Evolutionary conservation across 208 protist species (phyloP).

Genomic region (Trichomonas vaginalis): DNA sequence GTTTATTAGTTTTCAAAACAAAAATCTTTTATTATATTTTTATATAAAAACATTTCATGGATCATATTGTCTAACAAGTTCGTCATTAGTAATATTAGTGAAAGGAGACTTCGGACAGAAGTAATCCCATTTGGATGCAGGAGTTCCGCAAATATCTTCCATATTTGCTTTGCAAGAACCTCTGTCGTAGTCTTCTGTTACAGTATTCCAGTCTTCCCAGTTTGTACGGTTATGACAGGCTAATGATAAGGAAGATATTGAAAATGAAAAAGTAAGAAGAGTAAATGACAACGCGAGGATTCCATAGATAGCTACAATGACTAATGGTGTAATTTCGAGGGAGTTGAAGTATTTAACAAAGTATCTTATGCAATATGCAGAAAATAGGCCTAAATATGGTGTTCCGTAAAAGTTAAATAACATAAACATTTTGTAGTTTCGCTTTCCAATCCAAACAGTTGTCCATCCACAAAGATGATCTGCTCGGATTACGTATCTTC

Average conservation of each 20-base stretch:
- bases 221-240: not conserved
- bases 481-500: not conserved
- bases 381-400: not conserved
- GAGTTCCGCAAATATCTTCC: not conserved
- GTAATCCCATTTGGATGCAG: not conserved
- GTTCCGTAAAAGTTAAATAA: not conserved
- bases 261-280: not conserved
- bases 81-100: not conserved
- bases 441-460: not conserved
- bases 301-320: not conserved
- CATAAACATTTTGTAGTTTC: not conserved
- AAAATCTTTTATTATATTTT: no score
- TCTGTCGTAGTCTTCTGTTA: not conserved
- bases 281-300: not conserved
- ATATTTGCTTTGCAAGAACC: not conserved
- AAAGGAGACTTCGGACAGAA: not conserved
- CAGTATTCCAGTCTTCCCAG: not conserved
- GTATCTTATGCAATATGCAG: not conserved
- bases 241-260: not conserved
- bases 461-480: not conserved
- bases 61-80: not conserved
- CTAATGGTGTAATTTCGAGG: not conserved
- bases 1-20: no score
- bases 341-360: not conserved
- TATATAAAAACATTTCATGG: not conserved